These are phyloP conservation scores for Apiotrichum siamense DNA, from an alignment of 1,284 basidiomycete genomes.

Conservation along the genomic window DNA sequence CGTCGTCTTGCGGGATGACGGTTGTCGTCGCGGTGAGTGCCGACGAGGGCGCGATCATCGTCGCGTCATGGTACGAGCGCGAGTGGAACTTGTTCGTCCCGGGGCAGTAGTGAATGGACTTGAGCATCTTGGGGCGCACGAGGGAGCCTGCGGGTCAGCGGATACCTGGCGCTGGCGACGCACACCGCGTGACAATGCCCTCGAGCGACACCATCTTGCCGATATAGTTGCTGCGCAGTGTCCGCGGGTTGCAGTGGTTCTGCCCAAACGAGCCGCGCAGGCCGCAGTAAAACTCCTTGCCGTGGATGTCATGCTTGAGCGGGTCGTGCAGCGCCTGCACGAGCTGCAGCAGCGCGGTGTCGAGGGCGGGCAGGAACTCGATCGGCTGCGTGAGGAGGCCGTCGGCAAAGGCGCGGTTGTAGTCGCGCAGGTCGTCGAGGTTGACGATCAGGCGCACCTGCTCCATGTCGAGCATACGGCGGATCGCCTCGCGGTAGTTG, in stretches of 20 bases:
- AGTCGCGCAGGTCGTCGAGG: slow-evolving; percentile 92
- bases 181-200: slow-evolving; percentile 94
- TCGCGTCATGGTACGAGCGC: slow-evolving; percentile 88
- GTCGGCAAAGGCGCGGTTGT: slow-evolving; percentile 66
- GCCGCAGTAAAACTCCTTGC: slow-evolving; percentile 75
- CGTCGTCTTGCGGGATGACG: slow-evolving; percentile 87
- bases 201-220: slow-evolving; percentile 96
- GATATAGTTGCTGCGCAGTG: slow-evolving; percentile 78
- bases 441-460: slow-evolving; percentile 90
- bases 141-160: slow-evolving; percentile 58
- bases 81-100: slow-evolving; percentile 77
- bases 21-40: slow-evolving; percentile 60
- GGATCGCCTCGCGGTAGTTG: slow-evolving; percentile 83
- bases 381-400: slow-evolving; percentile 81
- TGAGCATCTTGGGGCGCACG: slow-evolving; percentile 96
- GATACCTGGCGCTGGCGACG: slow-evolving; percentile 12
- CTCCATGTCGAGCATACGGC: slow-evolving; percentile 74
- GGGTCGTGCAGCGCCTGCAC: slow-evolving; percentile 70
- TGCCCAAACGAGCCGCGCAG: slow-evolving; percentile 98
- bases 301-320: slow-evolving; percentile 74
- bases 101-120: slow-evolving; percentile 92
- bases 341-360: slow-evolving; percentile 71
- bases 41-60: slow-evolving; percentile 65
- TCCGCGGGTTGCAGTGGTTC: slow-evolving; percentile 93
- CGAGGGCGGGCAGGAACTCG: slow-evolving; percentile 86